A percentile compares a stretch with the other conserved stretches of the same genome.
Conservation (phyloP, 306 rosid genomes). For the Vigna mungo region DNA sequence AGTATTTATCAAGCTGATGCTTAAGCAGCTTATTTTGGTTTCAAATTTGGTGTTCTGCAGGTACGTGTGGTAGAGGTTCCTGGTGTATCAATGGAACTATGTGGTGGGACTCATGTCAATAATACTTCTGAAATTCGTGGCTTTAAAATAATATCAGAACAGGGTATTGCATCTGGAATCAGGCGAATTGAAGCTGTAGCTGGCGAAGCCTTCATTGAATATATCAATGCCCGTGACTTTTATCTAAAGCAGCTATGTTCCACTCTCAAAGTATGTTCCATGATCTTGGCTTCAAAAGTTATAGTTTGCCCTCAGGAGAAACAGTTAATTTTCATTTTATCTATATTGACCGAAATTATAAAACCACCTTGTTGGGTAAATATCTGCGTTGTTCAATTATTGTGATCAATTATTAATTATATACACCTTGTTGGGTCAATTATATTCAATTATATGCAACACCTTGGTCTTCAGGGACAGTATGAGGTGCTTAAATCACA, state of each 20-base stretch:
- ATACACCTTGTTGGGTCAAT: no score
- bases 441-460: no score
- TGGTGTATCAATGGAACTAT: conserved; percentile 96
- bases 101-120: conserved; percentile 94
- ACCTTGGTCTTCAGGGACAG: no score
- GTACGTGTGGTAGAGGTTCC: conserved; percentile 98
- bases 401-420: background rate
- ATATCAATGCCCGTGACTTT: conserved; percentile 79
- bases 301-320: background rate
- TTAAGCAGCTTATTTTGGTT: conserved; percentile 32
- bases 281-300: conserved; percentile 30
- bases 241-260: conserved; percentile 82
- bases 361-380: conserved; percentile 11
- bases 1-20: conserved; percentile 30
- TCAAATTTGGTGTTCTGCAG: conserved; percentile 56
- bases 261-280: conserved; percentile 77
- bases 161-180: conserved; percentile 94
- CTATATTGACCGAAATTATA: conserved; percentile 17
- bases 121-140: conserved; percentile 96
- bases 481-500: no score
- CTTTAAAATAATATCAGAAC: conserved; percentile 90
- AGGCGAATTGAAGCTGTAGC: conserved; percentile 98
- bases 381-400: conserved; percentile 25
- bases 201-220: conserved; percentile 91
- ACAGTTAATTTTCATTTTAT: conserved; percentile 35